phyloP scores from a whole-genome alignment of 176 grass and related monocot species.

The Hyparrhenia diplandra region DNA sequence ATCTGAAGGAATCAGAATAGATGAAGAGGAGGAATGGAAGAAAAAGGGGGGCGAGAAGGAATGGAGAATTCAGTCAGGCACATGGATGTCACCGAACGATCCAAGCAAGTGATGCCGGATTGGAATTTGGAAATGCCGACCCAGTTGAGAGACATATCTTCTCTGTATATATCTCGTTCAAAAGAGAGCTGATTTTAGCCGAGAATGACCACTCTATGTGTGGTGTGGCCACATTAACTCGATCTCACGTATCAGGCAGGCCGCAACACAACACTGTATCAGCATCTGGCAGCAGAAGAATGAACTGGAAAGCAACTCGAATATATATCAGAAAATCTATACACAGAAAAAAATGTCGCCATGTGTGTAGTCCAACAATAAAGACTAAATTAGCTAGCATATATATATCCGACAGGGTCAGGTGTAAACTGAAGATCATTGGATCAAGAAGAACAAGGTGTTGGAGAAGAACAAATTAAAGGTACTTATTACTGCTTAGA shows the following conservation, averaged over 20 bases:
- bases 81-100: neutral
- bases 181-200: neutral
- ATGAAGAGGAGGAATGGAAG: neutral
- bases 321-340: neutral
- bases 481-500: too few relatives aligned
- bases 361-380: neutral
- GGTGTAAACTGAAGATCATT: neutral
- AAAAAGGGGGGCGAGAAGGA: neutral
- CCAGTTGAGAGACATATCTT: neutral
- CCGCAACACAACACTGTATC: neutral
- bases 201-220: neutral
- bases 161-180: neutral
- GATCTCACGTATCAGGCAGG: neutral
- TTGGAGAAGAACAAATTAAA: neutral
- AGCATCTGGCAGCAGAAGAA: neutral
- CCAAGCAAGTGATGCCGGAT: neutral
- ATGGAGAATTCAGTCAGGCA: neutral
- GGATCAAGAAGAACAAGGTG: conserved; percentile 22
- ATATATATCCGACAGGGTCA: neutral
- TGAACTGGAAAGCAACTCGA: neutral
- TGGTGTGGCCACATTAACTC: neutral
- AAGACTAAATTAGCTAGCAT: neutral
- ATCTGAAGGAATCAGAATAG: conserved; percentile 18
- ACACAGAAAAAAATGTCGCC: neutral
- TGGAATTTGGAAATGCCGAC: neutral